A percentile compares a stretch with the other conserved stretches of the same genome.
Conservation (phyloP, 495 filamentous ascomycete genomes). For the Astrocystis sublimbata region DNA sequence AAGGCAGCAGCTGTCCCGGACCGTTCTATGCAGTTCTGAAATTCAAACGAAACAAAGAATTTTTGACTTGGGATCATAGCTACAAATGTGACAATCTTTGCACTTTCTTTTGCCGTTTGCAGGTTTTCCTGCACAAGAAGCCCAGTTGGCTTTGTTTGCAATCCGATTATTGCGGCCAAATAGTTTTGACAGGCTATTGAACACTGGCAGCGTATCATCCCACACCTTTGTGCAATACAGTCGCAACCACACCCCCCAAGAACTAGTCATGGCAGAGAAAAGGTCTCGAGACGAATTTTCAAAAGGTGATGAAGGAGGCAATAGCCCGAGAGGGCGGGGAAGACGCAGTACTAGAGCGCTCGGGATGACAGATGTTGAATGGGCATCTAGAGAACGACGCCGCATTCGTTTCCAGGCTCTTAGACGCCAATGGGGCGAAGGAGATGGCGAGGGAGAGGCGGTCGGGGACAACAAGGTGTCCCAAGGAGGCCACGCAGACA, state of each 20-base stretch:
- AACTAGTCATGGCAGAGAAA: conserved; percentile 2
- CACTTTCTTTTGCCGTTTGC: conserved; percentile 29
- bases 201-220: background rate
- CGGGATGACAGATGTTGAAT: conserved; percentile 31
- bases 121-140: conserved; percentile 9
- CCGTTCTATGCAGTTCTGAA: conserved; percentile 10
- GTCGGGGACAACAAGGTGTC: background rate
- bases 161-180: background rate
- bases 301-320: background rate
- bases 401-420: conserved; percentile 15
- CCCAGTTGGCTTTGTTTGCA: conserved; percentile 23
- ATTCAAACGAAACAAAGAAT: conserved; percentile 35
- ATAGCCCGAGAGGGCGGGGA: background rate
- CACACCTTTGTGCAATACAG: background rate
- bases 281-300: background rate
- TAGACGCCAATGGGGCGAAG: conserved; percentile 4
- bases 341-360: conserved; percentile 13
- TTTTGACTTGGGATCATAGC: background rate
- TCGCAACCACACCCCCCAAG: background rate
- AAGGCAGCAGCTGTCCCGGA: conserved; percentile 13
- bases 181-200: background rate
- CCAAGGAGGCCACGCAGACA: background rate
- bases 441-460: background rate
- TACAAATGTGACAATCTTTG: conserved; percentile 26
- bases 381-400: conserved; percentile 22